phyloP scores from a whole-genome alignment of 2,329 filamentous ascomycete species.

The Ophiostoma tasmaniense region DNA sequence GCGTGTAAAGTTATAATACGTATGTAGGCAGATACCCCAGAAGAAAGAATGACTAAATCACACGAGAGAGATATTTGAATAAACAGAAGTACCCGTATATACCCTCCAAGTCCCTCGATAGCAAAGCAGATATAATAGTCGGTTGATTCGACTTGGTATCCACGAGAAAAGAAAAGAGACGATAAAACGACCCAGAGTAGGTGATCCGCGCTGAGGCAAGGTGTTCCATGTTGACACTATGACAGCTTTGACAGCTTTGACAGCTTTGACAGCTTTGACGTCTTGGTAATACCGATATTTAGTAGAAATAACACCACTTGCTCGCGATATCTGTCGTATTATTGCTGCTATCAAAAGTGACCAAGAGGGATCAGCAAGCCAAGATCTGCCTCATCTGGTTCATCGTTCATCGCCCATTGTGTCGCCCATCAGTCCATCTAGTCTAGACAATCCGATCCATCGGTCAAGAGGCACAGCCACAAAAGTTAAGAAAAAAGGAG shows the following conservation, averaged over 20 bases:
- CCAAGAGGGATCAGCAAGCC: neutral
- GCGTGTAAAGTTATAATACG: neutral
- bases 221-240: neutral
- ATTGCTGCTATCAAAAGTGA: neutral
- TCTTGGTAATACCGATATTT: neutral
- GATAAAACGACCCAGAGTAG: neutral
- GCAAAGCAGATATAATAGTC: neutral
- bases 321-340: neutral
- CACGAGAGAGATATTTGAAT: neutral
- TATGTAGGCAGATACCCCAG: neutral
- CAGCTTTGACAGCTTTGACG: neutral
- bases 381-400: neutral
- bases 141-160: neutral
- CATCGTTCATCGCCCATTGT: neutral
- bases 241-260: neutral
- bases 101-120: neutral
- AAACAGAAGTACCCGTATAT: neutral
- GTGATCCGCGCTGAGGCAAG: neutral
- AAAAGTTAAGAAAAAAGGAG: neutral
- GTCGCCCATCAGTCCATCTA: neutral
- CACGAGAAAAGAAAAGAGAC: neutral
- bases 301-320: neutral
- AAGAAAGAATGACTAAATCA: too few species aligned
- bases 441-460: neutral
- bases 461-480: neutral